These are phyloP conservation scores for Lentinula novae-zelandiae DNA, from an alignment of 1,284 basidiomycete species.

Conservation along the genomic window DNA sequence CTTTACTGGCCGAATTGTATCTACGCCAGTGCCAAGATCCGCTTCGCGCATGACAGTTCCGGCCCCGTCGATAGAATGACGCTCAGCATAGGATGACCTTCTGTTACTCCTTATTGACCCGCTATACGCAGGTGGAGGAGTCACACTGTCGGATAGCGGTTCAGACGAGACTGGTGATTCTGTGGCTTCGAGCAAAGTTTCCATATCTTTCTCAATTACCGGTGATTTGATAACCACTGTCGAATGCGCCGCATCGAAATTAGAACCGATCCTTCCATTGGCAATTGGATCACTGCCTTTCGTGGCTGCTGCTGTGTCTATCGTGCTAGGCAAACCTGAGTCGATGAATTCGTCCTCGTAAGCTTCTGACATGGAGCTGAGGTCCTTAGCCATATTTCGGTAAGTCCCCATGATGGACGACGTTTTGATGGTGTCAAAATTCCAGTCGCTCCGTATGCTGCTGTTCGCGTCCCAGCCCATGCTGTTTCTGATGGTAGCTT, in stretches of 20 bases:
- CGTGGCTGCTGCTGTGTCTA: constrained; percentile 56
- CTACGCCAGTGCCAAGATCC: constrained; percentile 81
- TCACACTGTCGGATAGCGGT: constrained; percentile 32
- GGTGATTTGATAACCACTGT: constrained; percentile 61
- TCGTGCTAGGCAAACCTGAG: constrained; percentile 39
- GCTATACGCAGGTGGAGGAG: constrained; percentile 57
- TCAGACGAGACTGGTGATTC: constrained; percentile 35
- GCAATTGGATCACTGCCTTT: constrained; percentile 57
- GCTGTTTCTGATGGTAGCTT: constrained; percentile 52
- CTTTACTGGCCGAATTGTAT: constrained; percentile 90
- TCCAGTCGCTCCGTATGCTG: constrained; percentile 89
- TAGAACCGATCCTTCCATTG: constrained; percentile 43
- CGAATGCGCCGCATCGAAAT: constrained; percentile 56
- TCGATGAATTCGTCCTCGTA: constrained; percentile 44
- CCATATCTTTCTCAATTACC: constrained; percentile 36
- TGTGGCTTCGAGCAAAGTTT: constrained; percentile 35
- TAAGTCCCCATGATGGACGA: constrained; percentile 72
- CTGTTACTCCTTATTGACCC: constrained; percentile 52
- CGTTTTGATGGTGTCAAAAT: constrained; percentile 87
- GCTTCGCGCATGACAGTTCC: constrained; percentile 79
- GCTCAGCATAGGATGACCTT: constrained; percentile 71
- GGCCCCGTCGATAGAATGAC: constrained; percentile 55
- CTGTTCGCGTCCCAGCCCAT: constrained; percentile 62
- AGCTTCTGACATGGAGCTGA: constrained; percentile 52
- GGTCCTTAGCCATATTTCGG: constrained; percentile 62